Base-by-base conservation (phyloP, 768 basidiomycete species). In the Tylopilus subfusipes region DNA sequence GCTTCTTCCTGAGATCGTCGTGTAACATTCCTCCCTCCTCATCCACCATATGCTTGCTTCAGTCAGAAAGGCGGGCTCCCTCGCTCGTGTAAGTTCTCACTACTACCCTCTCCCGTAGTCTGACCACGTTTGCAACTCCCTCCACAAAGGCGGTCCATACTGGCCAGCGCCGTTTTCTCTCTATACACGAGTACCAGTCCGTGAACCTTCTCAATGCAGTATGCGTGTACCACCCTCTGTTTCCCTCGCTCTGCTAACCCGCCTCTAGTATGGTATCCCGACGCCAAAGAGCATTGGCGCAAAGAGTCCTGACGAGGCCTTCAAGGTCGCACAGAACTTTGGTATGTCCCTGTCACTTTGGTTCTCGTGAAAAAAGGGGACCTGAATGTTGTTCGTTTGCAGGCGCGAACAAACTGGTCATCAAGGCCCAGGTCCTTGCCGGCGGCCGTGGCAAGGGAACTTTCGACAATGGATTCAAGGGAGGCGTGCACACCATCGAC, bases 401-500 rank as follows among this genome's bases (percentile, higher is more conserved):
- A 96, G 93, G 84, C 57, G 77, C 78, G 30, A 78, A 87, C 52
- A 82, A 83, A 58, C 85, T 96, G 49, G 96, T 99, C 31, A 95
- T 99, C 74, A 98, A 98, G 75, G 97, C 97, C 36, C 97, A 99
- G 72, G 97, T 99, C 8, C 87, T 99, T 52, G 97, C 97, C 60
- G 97, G 97, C 65, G 97, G 97, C 59, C 86, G 97, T 67, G 97
- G 97, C 64, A 98, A 98, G 81, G 97, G 97, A 36, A 87, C 88
- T 64, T 99, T 99, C 65, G 85, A 93, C 75, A 93, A 83, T 69
- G 97, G 97, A 18, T 85, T 98, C 72, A 88, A 98, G 72, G 97
- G 97, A 53, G 97, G 97, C 74, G 97, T 99, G 6, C 96, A 98
- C 70, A 83, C 90, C 80, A 82, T 98, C 50, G 81, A 91, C 68